Evolutionary conservation across 306 rosid species (phyloP), one percentile per base, ranked within the genome.

Genomic region (Alnus rubra): DNA sequence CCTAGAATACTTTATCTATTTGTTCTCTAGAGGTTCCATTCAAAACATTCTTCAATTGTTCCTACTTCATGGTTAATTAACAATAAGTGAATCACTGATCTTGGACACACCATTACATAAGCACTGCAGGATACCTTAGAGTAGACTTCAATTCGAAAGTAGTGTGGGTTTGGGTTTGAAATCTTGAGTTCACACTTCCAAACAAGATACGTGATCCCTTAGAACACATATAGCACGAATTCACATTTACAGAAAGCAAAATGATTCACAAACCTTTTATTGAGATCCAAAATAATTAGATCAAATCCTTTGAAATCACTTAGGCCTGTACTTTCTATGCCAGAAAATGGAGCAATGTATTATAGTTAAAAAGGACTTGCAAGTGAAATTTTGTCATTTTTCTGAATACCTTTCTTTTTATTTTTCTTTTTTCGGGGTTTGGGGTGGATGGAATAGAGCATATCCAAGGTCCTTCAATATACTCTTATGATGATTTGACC

Each of bases 401-500:
- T 13, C 2, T 28, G 1, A 28, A 23, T 3, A 59, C 65, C 65
- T 59, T 11, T 33, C 31, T 63, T 44, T 31, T 14, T 16, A 31
- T 14, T 5, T 63, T 31, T 63, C 2, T 9, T 14, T 33, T 63
- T 33, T 62, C 6, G 15, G 14, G 31, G 44, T 31, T 62, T 42
- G 68, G 16, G 14, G 18, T 60, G 42, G 31, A 60, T 37, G 69
- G 39, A 33, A 62, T 5, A 30, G 5, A 63, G 69, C 69, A 63
- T 16, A 33, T 33, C 64, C 69, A 31, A 13, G 69, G 69, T 63
- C 31, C 9, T 3, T 31, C 42, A 35, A 63, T 14, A 5, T 63
- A 15, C 18, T 31, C 18, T 63, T 35, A 63, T 31, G 69, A 63
- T 63, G 42, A 33, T 63, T 63, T 63, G n/a, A 63, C 69, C 71